These are phyloP conservation scores for Leccinum variabile DNA, from an alignment of 1,284 basidiomycete genomes.

Conservation along the genomic window DNA sequence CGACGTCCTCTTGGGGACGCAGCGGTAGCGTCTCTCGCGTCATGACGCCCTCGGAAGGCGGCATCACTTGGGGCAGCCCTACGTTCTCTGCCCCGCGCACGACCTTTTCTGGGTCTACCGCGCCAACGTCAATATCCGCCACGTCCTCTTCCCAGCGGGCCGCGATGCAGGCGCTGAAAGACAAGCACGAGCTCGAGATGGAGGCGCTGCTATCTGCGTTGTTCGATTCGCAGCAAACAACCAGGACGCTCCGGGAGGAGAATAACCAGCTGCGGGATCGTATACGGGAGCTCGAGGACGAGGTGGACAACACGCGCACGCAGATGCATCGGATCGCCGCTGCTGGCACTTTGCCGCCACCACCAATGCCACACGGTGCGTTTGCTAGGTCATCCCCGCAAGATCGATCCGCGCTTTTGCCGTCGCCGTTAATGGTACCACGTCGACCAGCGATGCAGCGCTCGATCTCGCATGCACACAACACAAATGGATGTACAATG, in stretches of 20 bases:
- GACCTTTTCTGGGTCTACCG: constrained; percentile 46
- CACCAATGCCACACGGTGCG: constrained; percentile 1
- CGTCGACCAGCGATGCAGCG: constrained; percentile 18
- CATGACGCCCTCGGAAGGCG: constrained; percentile 35
- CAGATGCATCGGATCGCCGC: constrained; percentile 31
- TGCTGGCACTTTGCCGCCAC: constrained; percentile 15
- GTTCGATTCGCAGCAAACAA: constrained; percentile 69
- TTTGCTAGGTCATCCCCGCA: constrained; percentile 17
- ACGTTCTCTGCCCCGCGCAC: constrained; percentile 52
- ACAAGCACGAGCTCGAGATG: too few relatives aligned
- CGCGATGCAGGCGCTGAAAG: constrained; percentile 34
- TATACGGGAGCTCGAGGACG: constrained; percentile 41
- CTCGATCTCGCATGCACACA: constrained; percentile 17
- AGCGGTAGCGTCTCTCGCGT: constrained; percentile 40
- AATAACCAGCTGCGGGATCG: constrained; percentile 58
- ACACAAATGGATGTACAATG: constrained; percentile 16
- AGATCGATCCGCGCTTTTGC: constrained; percentile 19
- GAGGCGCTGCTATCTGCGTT: constrained; percentile 55
- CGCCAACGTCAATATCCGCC: constrained; percentile 46
- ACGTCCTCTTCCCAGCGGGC: constrained; percentile 31
- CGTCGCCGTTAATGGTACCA: constrained; percentile 20
- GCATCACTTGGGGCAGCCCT: constrained; percentile 41
- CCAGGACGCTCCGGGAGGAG: constrained; percentile 64
- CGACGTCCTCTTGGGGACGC: constrained; percentile 43
- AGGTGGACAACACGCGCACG: constrained; percentile 25